Percentiles rank a stretch among this genome's conserved stretches.
phyloP scores from a whole-genome alignment of 495 filamentous ascomycete species.

The Penicillium riverlandense region DNA sequence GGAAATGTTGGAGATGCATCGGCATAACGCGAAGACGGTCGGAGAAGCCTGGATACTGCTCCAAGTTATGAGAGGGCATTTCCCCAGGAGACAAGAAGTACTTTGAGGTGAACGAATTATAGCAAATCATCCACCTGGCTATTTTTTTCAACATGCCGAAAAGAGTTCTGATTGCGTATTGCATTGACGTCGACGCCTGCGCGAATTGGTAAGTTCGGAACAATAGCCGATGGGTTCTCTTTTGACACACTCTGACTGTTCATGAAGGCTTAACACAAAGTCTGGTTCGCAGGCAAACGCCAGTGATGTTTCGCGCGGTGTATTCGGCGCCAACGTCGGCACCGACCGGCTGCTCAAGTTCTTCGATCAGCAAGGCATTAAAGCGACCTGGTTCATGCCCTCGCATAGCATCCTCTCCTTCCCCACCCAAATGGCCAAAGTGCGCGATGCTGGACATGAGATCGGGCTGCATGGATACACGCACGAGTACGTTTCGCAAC shows the following conservation, averaged over 20 bases:
- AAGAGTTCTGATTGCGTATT: conserved; percentile 36
- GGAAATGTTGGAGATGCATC: too few relatives aligned
- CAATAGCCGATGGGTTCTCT: too few relatives aligned
- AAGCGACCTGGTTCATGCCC: conserved; percentile 36
- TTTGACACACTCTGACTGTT: background rate
- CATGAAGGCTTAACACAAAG: conserved; percentile 4
- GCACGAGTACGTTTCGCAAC: conserved; percentile 22
- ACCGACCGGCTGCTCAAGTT: conserved; percentile 32
- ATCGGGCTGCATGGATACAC: conserved; percentile 38
- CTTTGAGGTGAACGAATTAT: too few relatives aligned
- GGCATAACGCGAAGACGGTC: too few relatives aligned
- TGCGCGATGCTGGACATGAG: conserved; percentile 31
- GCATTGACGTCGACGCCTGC: conserved; percentile 35
- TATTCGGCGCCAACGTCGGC: conserved; percentile 35
- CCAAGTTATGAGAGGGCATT: too few relatives aligned
- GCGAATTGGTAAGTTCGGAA: too few relatives aligned
- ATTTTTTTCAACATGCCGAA: conserved; percentile 13
- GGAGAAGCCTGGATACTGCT: too few relatives aligned
- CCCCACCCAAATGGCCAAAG: conserved; percentile 24
- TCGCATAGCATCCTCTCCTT: conserved; percentile 32
- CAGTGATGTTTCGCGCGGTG: conserved; percentile 10
- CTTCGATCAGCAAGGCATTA: conserved; percentile 29
- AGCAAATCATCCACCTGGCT: too few relatives aligned
- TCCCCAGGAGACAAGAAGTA: too few relatives aligned
- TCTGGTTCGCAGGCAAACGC: background rate